Base-by-base conservation (phyloP, 805 yeast genomes). In the Candida hispaniensis region DNA sequence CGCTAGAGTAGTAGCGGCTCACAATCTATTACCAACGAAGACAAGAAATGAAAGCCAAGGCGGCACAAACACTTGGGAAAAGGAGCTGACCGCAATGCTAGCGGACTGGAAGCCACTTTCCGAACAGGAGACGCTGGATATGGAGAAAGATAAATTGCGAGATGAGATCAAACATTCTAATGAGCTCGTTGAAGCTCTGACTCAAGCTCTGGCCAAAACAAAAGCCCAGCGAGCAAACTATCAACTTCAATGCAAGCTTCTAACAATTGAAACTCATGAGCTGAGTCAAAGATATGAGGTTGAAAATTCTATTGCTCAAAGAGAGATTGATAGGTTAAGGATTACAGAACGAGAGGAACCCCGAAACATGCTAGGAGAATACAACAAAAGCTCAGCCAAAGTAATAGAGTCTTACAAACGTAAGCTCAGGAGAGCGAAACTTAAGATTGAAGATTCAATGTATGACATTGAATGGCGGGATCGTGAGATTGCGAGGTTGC, bases 281-380 rank as follows among this genome's bases (percentile, higher is more conserved):
- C 57, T 59, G 7, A 60, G 59, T 25, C 67, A 61, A 52, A 49
- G 72, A 12, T 56, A 58, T 39, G 68, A 66, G 43, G 73, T 67
- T 11, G 73, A 67, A 44, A 57, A 55, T 32, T 58, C 52, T 30
- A 47, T 68, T n/a, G 55, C 56, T 26, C 59, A 64, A 45, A 56
- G 67, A 19, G 69, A 66, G 45, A 62, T 66, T n/a, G 67, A 68
- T 41, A 52, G 60, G 32, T 49, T 67, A 26, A 54, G 59, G 21
- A 40, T 48, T 19, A 69, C 61, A 28, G 59, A 54, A 30, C 46
- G 17, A 11, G 36, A 32, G 25, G 16, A 22, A 7, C 35, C 35
- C 24, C 34, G 34, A 4, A 33, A 29, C 23, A 25, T 28, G 9
- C 22, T 32, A 14, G 30, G 47, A 52, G 39, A 54, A 53, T 38